Evolutionary conservation across 2,329 filamentous ascomycete species (phyloP), one percentile per base, ranked within the genome.

Genomic region (Leptographium procerum): DNA sequence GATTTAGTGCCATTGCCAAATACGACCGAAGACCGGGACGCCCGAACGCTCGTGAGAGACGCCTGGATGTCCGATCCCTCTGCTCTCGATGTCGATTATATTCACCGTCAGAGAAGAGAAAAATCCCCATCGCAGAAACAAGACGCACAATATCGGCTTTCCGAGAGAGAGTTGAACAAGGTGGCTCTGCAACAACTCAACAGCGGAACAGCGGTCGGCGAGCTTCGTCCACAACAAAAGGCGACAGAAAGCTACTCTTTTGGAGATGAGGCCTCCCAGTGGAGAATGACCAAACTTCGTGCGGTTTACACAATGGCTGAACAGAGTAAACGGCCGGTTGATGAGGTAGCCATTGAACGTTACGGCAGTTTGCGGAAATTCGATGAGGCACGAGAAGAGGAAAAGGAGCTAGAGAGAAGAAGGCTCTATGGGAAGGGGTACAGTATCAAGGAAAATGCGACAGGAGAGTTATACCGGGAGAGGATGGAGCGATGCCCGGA

Each of bases 201-300:
- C 40, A 81, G 14, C 80, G 81, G 58, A 3, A 83, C 79, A 55
- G 72, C 71, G 0, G 62, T 78, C 2, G 79, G 82, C 31, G 77
- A 82, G 16, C 69, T 82, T 11, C 73, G 77, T 26, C 70, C 81
- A 8, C 76, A 80, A 1, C 75, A 78, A 1, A 73, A 83, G 51
- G 77, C 83, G 88, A 58, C 82, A n/a, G 43, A 95, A 10, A 36
- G 19, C 59, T 99, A 97, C 68, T 88, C 76, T 0, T 95, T 99
- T 70, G 94, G 95, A 22, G 94, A 99, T 69, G 75, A 82, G 8
- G 92, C 94, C 0, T 92, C 91, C 16, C 83, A 90, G 65, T 99
- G 95, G 94, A 86, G 95, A 55, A 96, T 99, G 91, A 95, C 87
- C 7, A 96, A 91, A 70, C 81, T 99, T 34, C 91, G 88, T 64